Conservation (phyloP, 2,329 filamentous ascomycete species). For the Fusarium oxysporum region DNA sequence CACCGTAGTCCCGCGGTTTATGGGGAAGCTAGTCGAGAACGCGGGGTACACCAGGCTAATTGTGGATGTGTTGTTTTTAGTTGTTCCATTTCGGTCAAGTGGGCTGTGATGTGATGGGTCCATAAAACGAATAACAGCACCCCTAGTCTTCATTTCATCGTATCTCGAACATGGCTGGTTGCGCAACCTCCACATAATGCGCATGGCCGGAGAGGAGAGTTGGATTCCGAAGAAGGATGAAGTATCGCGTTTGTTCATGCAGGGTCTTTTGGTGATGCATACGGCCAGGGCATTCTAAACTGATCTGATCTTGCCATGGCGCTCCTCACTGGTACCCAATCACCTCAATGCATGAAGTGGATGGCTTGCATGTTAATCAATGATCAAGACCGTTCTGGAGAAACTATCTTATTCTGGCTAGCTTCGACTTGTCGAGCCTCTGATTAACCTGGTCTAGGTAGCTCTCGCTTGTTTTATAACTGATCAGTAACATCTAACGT, state of each 20-base stretch:
- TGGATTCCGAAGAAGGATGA: no score
- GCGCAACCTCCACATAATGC: no score
- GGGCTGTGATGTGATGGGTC: background rate
- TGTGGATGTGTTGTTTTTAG: background rate
- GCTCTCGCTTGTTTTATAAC: background rate
- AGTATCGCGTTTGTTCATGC: rapidly evolving
- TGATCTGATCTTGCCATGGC: background rate
- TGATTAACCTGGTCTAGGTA: background rate
- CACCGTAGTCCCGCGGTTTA: background rate
- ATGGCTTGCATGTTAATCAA: no score
- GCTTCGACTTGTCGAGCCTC: background rate
- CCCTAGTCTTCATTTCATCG: background rate
- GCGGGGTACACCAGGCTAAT: background rate
- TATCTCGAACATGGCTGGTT: no score
- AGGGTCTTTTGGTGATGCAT: no score
- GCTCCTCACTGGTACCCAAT: background rate
- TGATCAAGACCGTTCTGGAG: background rate
- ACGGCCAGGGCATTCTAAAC: no score
- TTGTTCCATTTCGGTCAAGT: background rate
- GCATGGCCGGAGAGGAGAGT: no score
- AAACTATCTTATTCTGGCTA: background rate
- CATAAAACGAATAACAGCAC: background rate
- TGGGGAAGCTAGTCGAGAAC: background rate
- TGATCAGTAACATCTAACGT: background rate
- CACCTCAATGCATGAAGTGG: rapidly evolving